Percentiles rank a stretch among this genome's conserved stretches.
phyloP scores from a whole-genome alignment of 352 stramenopile species.

The Pythium sukuiense region DNA sequence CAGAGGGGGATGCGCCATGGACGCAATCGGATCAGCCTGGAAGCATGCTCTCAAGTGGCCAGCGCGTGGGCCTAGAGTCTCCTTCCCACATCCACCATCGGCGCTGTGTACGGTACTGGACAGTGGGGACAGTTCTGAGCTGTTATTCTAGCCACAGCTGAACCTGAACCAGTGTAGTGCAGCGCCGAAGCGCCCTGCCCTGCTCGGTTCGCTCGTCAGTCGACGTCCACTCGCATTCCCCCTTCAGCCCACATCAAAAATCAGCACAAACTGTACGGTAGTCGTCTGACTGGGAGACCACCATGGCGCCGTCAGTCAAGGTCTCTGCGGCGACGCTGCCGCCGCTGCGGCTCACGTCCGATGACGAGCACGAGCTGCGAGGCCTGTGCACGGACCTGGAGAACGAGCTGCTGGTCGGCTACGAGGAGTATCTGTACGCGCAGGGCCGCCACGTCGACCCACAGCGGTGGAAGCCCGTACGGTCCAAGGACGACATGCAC shows the following conservation, averaged over 20 bases:
- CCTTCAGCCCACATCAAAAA: neutral
- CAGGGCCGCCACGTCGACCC: slow-evolving; percentile 31
- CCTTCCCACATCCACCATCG: neutral
- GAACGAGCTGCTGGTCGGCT: slow-evolving; percentile 36
- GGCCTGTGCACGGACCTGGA: slow-evolving; percentile 18
- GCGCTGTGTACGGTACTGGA: neutral
- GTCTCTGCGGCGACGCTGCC: slow-evolving; percentile 9
- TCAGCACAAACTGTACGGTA: no score
- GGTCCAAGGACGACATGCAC: slow-evolving; percentile 24
- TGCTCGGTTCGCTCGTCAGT: neutral
- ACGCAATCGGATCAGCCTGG: neutral
- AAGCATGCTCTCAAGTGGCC: neutral
- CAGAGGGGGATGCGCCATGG: neutral
- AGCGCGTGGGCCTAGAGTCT: neutral
- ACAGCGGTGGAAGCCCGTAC: slow-evolving; percentile 38
- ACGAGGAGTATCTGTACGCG: slow-evolving; percentile 41
- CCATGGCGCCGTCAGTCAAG: neutral
- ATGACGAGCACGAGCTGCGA: slow-evolving; percentile 17
- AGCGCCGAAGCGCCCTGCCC: no score
- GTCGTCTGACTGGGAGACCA: neutral
- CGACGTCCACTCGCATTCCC: neutral
- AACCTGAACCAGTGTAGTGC: no score
- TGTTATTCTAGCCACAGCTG: no score
- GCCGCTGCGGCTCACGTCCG: slow-evolving; percentile 6
- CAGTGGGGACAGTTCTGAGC: neutral